Percentiles rank a stretch among this genome's conserved stretches.
These are phyloP conservation scores for Cyclanthera cordifolia DNA, from an alignment of 306 rosid genomes.

Conservation along the genomic window DNA sequence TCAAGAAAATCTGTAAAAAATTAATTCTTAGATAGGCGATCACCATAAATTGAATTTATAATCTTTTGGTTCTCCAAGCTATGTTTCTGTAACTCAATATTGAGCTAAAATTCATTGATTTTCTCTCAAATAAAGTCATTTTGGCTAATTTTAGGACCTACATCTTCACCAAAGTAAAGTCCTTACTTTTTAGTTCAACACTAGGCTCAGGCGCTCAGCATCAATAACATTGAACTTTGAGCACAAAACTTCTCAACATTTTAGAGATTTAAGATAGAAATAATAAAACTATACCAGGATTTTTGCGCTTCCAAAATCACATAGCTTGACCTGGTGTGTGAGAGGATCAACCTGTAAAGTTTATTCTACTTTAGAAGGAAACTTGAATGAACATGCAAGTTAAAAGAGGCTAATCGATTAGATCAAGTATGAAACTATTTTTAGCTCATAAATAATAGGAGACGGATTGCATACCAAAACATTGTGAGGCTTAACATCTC, in stretches of 20 bases:
- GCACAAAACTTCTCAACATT: not conserved
- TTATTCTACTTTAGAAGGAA: constrained; percentile 3
- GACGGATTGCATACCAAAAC: constrained; percentile 50
- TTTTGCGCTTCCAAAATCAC: constrained; percentile 96
- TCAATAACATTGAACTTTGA: not conserved
- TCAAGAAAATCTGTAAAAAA: too few species aligned
- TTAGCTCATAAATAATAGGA: not conserved
- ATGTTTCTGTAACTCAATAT: not conserved
- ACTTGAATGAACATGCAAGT: constrained; percentile 1
- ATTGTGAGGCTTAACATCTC: constrained; percentile 94
- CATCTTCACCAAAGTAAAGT: not conserved
- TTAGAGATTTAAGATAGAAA: not conserved
- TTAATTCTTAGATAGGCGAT: too few species aligned
- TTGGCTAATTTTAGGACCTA: not conserved
- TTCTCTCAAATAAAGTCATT: not conserved
- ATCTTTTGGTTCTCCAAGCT: too few species aligned
- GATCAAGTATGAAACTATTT: not conserved
- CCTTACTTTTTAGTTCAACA: not conserved
- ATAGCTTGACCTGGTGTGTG: constrained; percentile 88
- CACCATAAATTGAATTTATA: too few species aligned
- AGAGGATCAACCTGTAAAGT: constrained; percentile 67
- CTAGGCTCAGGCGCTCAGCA: not conserved
- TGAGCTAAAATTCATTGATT: not conserved
- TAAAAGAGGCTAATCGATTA: not conserved
- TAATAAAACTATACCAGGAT: constrained; percentile 46